Conservation (phyloP, 345 rosid species). For the Camelina sativa region DNA sequence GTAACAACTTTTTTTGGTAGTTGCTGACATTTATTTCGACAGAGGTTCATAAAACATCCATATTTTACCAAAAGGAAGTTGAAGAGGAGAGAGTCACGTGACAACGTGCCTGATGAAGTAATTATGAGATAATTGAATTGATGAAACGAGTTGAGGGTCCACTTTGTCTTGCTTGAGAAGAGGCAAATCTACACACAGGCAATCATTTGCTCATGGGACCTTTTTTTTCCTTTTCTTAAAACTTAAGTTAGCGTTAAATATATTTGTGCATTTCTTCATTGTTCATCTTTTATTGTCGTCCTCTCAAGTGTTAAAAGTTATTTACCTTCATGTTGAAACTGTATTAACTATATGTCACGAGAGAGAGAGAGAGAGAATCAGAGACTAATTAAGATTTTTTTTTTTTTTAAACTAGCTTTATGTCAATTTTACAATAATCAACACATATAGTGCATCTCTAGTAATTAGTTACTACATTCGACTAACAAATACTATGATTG, state of each 20-base stretch:
- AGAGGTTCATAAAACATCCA: background rate
- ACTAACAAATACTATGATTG: constrained; percentile 15
- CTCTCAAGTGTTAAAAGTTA: constrained; percentile 18
- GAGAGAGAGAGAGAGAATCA: background rate
- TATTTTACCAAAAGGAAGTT: constrained; percentile 2
- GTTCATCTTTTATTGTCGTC: constrained; percentile 18
- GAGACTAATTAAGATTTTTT: background rate
- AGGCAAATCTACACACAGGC: constrained; percentile 34
- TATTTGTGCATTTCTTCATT: constrained; percentile 12
- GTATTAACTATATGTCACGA: background rate
- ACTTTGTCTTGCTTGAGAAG: constrained; percentile 39
- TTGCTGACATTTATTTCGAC: constrained; percentile 23
- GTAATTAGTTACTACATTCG: constrained; percentile 11
- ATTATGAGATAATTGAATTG: constrained; percentile 22
- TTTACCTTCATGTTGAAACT: background rate
- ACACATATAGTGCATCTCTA: background rate
- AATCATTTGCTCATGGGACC: constrained; percentile 39
- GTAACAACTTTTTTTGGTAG: background rate
- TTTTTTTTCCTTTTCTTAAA: constrained; percentile 33
- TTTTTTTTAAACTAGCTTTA: constrained; percentile 8
- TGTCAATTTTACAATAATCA: constrained; percentile 9
- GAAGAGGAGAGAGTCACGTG: constrained; percentile 45
- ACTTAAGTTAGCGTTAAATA: constrained; percentile 30
- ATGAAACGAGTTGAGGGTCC: constrained; percentile 19
- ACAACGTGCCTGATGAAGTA: constrained; percentile 33